Percentiles rank a stretch among this genome's conserved stretches.
These are phyloP conservation scores for Mrakia frigida DNA, from an alignment of 768 basidiomycete species.

Conservation along the genomic window DNA sequence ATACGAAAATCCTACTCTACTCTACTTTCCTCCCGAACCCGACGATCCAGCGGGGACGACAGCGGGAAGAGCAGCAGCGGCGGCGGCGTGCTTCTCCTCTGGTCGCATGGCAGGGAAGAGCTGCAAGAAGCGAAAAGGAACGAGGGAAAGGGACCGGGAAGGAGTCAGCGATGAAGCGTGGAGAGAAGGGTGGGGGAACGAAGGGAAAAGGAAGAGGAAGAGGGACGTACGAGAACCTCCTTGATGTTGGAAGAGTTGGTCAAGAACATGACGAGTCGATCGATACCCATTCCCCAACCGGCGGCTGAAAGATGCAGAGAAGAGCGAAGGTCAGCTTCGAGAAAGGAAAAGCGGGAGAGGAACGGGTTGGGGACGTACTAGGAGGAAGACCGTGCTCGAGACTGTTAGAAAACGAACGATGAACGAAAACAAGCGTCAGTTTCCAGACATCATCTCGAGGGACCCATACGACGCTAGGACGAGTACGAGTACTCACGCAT, in stretches of 20 bases:
- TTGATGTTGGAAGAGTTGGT: conserved; percentile 97
- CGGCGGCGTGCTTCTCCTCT: conserved; percentile 32
- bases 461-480: too few species aligned
- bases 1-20: too few species aligned
- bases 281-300: conserved; percentile 33
- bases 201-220: neutral
- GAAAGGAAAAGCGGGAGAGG: neutral
- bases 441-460: too few species aligned
- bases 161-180: neutral
- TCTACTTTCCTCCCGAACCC: conserved; percentile 26
- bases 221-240: conserved; percentile 62
- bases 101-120: conserved; percentile 98
- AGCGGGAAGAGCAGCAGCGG: conserved; percentile 14
- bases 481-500: conserved; percentile 61
- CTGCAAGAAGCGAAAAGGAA: neutral
- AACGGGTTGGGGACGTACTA: conserved; percentile 83
- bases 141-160: neutral
- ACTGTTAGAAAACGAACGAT: conserved; percentile 45
- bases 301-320: neutral
- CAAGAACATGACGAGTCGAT: conserved; percentile 86
- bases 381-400: conserved; percentile 96
- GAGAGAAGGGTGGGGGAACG: neutral
- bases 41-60: conserved; percentile 28
- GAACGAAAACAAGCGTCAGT: neutral
- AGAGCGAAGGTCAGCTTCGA: neutral